phyloP scores from a whole-genome alignment of 768 basidiomycete genomes.

The Tulasnella calospora region DNA sequence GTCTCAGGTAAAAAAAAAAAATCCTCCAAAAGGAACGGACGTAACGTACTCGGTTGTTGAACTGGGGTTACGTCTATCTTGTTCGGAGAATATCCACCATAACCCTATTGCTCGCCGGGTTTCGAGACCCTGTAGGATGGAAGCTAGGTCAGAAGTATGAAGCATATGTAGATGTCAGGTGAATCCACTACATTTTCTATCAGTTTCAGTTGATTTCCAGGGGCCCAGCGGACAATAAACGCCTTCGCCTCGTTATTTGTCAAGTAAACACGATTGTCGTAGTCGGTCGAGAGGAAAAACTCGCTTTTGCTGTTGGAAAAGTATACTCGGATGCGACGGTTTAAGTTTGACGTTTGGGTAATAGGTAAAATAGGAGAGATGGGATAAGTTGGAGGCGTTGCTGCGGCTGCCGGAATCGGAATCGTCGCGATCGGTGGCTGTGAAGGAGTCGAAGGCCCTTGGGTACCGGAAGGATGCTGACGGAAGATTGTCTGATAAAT shows the following conservation, averaged over 20 bases:
- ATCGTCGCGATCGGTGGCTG: no score
- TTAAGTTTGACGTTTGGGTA: not conserved
- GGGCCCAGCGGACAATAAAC: not conserved
- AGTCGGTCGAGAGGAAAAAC: not conserved
- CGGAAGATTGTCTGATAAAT: no score
- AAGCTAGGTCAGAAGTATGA: not conserved
- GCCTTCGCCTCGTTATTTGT: not conserved
- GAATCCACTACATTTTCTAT: not conserved
- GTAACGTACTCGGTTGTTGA: no score
- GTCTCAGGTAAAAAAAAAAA: no score
- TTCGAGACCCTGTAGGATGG: not conserved
- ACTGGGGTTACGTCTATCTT: no score
- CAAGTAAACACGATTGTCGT: not conserved
- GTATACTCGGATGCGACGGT: not conserved
- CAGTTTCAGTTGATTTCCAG: not conserved
- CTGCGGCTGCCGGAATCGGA: no score
- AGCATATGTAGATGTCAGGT: not conserved
- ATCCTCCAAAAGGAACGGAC: no score
- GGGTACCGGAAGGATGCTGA: not conserved
- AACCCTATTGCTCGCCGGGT: not conserved
- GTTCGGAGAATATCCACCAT: not conserved
- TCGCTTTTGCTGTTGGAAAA: not conserved
- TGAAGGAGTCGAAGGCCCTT: no score
- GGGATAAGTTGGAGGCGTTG: no score
- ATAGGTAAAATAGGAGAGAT: not conserved